phyloP scores from a whole-genome alignment of 1,284 basidiomycete species.

The Moesziomyces sp. region DNA sequence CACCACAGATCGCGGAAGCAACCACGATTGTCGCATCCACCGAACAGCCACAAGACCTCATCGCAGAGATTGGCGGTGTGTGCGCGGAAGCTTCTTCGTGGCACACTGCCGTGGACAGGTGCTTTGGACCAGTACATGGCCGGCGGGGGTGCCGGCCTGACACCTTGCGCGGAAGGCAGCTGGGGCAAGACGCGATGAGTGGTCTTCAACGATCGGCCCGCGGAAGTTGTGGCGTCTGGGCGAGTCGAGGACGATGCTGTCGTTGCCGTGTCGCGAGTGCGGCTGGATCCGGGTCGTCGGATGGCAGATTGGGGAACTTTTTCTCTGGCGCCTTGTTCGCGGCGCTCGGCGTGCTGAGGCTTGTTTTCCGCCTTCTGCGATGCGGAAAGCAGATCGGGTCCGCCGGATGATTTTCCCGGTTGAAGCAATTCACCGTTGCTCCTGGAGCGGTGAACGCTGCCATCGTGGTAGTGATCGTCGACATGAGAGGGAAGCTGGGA shows the following conservation, averaged over 20 bases:
- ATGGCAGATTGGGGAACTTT: conserved; percentile 8
- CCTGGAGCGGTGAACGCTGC: conserved; percentile 1
- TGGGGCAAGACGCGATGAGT: conserved; percentile 40
- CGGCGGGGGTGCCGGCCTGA: conserved; percentile 53
- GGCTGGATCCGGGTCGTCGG: conserved; percentile 14
- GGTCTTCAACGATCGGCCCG: conserved; percentile 25
- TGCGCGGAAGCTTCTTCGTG: conserved; percentile 80
- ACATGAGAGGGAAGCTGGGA: conserved; percentile 10
- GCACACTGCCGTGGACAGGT: conserved; percentile 80
- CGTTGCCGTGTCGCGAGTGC: conserved; percentile 13
- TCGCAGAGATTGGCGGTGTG: conserved; percentile 87
- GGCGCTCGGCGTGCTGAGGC: conserved; percentile 14
- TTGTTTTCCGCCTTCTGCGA: neutral
- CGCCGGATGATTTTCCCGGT: neutral
- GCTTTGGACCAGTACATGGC: conserved; percentile 87
- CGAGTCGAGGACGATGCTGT: conserved; percentile 13
- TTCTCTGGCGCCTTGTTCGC: conserved; percentile 16
- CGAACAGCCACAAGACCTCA: conserved; percentile 84
- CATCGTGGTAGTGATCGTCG: conserved; percentile 1
- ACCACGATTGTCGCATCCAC: conserved; percentile 84
- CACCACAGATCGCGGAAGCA: conserved; percentile 82
- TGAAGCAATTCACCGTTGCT: conserved; percentile 10
- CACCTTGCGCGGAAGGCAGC: conserved; percentile 49
- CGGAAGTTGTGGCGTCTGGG: conserved; percentile 8
- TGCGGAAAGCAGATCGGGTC: neutral